Evolutionary conservation across 345 rosid species (phyloP).

Genomic region (Pelargonium nanum): DNA sequence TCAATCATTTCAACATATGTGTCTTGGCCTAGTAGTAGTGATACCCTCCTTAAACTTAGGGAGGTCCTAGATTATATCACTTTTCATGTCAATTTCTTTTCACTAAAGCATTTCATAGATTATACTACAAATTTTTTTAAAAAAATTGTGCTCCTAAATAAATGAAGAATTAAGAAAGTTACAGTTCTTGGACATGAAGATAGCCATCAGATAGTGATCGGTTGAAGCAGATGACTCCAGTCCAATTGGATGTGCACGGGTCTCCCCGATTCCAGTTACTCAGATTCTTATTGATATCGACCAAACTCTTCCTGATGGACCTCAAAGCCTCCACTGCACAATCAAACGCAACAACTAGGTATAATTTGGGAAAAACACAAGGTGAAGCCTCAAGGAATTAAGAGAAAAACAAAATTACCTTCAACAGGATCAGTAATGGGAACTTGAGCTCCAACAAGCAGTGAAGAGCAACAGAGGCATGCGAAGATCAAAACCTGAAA

Average conservation of each 20-base stretch:
- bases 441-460: constrained; percentile 32
- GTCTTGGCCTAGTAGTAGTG: no score
- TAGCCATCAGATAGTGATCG: constrained; percentile 47
- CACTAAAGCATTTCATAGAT: no score
- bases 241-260: constrained; percentile 84
- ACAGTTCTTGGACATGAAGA: constrained; percentile 74
- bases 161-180: constrained; percentile 10
- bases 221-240: constrained; percentile 72
- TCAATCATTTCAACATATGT: no score
- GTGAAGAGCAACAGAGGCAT: constrained; percentile 31
- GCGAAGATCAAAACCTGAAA: constrained; percentile 12
- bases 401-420: constrained; percentile 28
- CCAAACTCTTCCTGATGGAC: constrained; percentile 38
- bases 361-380: neutral
- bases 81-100: no score
- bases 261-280: constrained; percentile 73
- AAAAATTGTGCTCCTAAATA: neutral
- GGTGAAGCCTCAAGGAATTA: neutral
- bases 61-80: no score
- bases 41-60: no score
- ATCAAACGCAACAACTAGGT: neutral
- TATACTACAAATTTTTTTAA: no score
- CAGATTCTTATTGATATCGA: constrained; percentile 51
- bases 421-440: constrained; percentile 47
- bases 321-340: constrained; percentile 50